Evolutionary conservation across 352 stramenopile genomes (phyloP), one percentile per base, ranked within the genome.

Genomic region (Globisporangium spiculum): DNA sequence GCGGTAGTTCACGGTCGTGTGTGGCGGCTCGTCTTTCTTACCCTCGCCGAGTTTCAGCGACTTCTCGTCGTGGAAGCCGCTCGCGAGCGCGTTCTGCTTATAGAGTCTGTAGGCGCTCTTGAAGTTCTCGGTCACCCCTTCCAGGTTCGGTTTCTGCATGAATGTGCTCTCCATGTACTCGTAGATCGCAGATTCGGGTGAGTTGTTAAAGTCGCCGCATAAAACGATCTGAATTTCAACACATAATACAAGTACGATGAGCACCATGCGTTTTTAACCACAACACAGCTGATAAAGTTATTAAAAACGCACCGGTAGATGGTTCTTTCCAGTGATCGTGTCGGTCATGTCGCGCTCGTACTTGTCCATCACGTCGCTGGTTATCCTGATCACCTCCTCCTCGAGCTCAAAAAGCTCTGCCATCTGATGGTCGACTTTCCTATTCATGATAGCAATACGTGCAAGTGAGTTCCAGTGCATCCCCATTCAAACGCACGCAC

Each of bases 151-250:
- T 52, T 90, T 90, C 57, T 92, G 83, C 81, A 96, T 91, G 68
- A 96, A 94, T n/a, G 82, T 80, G 66, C 79, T 90, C 64, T 94
- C 77, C 88, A 96, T 94, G 73, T 96, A 94, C 70, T 92, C 78
- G 77, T 96, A 96, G 56, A 96, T 76, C 26, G 82, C 79, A 4
- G 86, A 94, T 58, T 92, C 81, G 16, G 86, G 88, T 1, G 86
- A 94, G 73, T 96, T 96, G 72, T 96, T 96, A 56, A 96, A 96
- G 67, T 96, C 88, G 30, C 88, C 88, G 32, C 86, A 94, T 1
- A 96, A 71, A 36, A 96, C 84, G 22, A 96, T 86, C 75, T 86
- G 62, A 41, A 2, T 44, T 44, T 44, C 36, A 44, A 44, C 9
- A 44, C 12, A 16, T 12, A 44, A 44, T 44, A 32, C 30, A 32